phyloP scores from a whole-genome alignment of 495 filamentous ascomycete genomes.

The Tuber aestivum region DNA sequence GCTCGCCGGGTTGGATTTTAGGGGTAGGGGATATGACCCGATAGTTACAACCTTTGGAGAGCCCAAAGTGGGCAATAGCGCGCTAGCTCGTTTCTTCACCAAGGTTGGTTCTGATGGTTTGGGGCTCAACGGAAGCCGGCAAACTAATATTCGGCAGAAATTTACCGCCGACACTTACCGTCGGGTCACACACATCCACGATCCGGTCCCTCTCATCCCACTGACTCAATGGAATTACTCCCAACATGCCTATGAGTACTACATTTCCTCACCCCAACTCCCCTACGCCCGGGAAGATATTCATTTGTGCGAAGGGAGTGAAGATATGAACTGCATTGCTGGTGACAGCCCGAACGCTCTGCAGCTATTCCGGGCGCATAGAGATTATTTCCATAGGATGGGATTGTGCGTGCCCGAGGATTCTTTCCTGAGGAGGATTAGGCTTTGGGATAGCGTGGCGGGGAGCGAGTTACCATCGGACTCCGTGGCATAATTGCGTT shows the following conservation, averaged over 20 bases:
- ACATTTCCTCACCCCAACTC: slow-evolving; percentile 64
- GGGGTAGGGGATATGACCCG: slow-evolving; percentile 61
- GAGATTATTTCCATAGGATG: slow-evolving; percentile 93
- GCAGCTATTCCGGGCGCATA: slow-evolving; percentile 88
- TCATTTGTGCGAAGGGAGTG: slow-evolving; percentile 61
- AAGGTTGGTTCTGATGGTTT: slow-evolving; percentile 3
- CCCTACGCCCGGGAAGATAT: slow-evolving; percentile 63
- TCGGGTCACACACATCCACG: slow-evolving; percentile 75
- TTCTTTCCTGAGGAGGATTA: slow-evolving; percentile 29
- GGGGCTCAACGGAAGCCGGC: background rate
- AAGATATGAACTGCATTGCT: slow-evolving; percentile 65
- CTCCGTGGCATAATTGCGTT: background rate
- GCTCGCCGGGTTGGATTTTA: slow-evolving; percentile 73
- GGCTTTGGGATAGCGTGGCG: slow-evolving; percentile 13
- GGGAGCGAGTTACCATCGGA: background rate
- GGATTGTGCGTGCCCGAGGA: slow-evolving; percentile 75
- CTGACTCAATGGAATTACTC: slow-evolving; percentile 79
- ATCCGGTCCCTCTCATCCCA: slow-evolving; percentile 86
- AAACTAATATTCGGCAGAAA: slow-evolving; percentile 50
- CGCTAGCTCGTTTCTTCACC: slow-evolving; percentile 53
- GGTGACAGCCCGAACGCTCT: slow-evolving; percentile 66
- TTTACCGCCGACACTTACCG: slow-evolving; percentile 63
- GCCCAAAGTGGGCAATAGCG: slow-evolving; percentile 73
- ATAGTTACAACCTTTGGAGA: slow-evolving; percentile 88
- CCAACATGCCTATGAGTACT: slow-evolving; percentile 80